A percentile compares a stretch with the other conserved stretches of the same genome.
These are phyloP conservation scores for Jamesozyma hellenica DNA, from an alignment of 805 yeast genomes.

Conservation along the genomic window DNA sequence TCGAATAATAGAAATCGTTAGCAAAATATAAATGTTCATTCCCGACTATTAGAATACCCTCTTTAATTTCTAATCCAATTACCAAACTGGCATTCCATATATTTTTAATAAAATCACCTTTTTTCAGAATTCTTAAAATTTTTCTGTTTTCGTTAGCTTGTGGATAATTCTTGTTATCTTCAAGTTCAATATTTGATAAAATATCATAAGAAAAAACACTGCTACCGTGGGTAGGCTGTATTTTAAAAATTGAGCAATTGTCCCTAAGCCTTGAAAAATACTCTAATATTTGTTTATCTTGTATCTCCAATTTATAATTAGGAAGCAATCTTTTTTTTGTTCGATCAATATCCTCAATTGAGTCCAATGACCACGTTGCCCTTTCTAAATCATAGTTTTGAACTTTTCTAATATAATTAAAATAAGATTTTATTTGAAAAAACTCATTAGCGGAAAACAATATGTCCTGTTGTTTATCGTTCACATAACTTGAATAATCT, in stretches of 20 bases:
- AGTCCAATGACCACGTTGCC: constrained; percentile 43
- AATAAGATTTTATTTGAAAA: constrained; percentile 14
- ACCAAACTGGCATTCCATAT: constrained; percentile 70
- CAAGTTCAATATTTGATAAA: constrained; percentile 33
- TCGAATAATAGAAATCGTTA: constrained; percentile 50
- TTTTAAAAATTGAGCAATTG: neutral
- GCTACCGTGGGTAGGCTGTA: neutral
- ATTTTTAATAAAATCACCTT: constrained; percentile 61
- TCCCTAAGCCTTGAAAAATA: neutral
- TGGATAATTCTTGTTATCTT: constrained; percentile 21
- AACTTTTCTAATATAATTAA: neutral
- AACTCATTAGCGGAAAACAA: constrained; percentile 34
- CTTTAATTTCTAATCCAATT: constrained; percentile 65
- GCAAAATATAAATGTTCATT: constrained; percentile 53
- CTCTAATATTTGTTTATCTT: neutral
- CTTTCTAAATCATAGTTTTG: neutral
- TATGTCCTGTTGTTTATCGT: constrained; percentile 46
- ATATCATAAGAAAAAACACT: constrained; percentile 33
- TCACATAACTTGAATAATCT: constrained; percentile 43
- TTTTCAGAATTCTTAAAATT: constrained; percentile 55
- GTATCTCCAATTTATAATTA: constrained; percentile 25
- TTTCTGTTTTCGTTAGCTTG: constrained; percentile 64
- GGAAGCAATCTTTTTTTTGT: constrained; percentile 54
- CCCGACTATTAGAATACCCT: constrained; percentile 67
- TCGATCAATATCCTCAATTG: constrained; percentile 59